Evolutionary conservation across 202 grass and related monocot genomes (phyloP).

Genomic region (Musa balbisiana): DNA sequence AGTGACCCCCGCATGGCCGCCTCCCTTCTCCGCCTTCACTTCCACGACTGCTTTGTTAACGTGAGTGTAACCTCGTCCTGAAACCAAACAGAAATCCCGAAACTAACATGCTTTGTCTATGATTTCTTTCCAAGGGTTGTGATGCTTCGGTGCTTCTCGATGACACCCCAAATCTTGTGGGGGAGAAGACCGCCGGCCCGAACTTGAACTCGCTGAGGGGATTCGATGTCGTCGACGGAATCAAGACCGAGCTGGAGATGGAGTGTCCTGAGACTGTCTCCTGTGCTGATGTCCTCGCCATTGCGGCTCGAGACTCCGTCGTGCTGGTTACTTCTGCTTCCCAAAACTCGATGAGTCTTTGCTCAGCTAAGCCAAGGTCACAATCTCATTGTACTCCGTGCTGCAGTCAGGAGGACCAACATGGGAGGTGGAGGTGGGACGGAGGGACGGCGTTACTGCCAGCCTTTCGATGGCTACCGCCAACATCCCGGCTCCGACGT

Average conservation of each 20-base stretch:
- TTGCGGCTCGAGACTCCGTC: conserved; percentile 36
- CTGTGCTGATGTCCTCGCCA: conserved; percentile 40
- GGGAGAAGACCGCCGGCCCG: conserved; percentile 42
- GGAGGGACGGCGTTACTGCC: conserved; percentile 59
- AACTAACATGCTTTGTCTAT: too few relatives aligned
- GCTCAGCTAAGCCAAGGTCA: too few relatives aligned
- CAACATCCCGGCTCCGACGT: conserved; percentile 72
- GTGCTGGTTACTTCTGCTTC: conserved; percentile 20
- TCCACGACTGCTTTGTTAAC: conserved; percentile 84
- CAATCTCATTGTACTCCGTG: neutral
- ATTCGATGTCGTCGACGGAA: conserved; percentile 36
- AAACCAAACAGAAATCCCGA: too few relatives aligned
- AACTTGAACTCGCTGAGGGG: conserved; percentile 42
- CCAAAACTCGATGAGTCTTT: too few relatives aligned
- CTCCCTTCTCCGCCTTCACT: conserved; percentile 76
- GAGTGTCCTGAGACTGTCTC: conserved; percentile 40
- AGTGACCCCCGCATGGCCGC: conserved; percentile 74
- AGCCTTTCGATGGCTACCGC: conserved; percentile 49
- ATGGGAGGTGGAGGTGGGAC: conserved; percentile 71
- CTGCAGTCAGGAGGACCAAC: conserved; percentile 63
- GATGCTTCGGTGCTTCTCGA: conserved; percentile 84
- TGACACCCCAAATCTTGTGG: conserved; percentile 45
- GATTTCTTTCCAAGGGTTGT: conserved; percentile 41
- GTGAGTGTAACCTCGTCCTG: conserved; percentile 13
- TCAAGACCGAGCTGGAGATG: conserved; percentile 40